Evolutionary conservation across 2,329 filamentous ascomycete genomes (phyloP), one percentile per base, ranked within the genome.

Genomic region (Calonectria crousiana): DNA sequence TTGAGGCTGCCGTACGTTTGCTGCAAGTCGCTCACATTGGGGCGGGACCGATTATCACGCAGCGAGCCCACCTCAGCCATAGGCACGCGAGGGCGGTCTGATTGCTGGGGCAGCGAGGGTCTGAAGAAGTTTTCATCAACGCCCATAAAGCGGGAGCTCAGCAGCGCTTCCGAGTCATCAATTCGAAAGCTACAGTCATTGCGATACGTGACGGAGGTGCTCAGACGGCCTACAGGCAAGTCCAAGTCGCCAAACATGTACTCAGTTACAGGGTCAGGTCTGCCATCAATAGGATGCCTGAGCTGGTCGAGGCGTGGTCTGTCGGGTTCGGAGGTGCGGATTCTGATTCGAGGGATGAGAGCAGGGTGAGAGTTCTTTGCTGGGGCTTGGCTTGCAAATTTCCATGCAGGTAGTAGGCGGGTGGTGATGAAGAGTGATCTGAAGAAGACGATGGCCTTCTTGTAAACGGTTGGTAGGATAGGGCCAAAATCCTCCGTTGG

Each of bases 391-490:
- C 94, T 91, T 51, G 89, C 92, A 81, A 98, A 94, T 85, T 93
- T 97, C 93, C 94, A 98, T 30, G 94, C 92, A 3, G 97, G 97
- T 75, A 98, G 87, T 75, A 98, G 90, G 79, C 95, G 93, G 51
- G 95, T 92, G 69, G 94, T 94, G 65, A 95, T 92, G 84, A 95
- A 98, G 58, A 99, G 89, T 2, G 95, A 95, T 74, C 97, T 92
- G 85, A 98, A 98, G 79, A 98, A 92, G 78, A 98, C 94, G 77
- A 99, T 98, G 80, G 95, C 95, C 86, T 98, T 97, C 87, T 99
- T 99, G 89, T 99, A 99, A 73, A 98, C 93, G 67, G 95, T 96
- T 18, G 97, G 95, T 67, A 98, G 87, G 38, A 87, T 88, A 14
- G 88, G 87, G 10, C 90, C 90, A 82, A 93, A 95, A 82, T 91